phyloP scores from a whole-genome alignment of 805 yeast species.

The Kodamaea leandrae region DNA sequence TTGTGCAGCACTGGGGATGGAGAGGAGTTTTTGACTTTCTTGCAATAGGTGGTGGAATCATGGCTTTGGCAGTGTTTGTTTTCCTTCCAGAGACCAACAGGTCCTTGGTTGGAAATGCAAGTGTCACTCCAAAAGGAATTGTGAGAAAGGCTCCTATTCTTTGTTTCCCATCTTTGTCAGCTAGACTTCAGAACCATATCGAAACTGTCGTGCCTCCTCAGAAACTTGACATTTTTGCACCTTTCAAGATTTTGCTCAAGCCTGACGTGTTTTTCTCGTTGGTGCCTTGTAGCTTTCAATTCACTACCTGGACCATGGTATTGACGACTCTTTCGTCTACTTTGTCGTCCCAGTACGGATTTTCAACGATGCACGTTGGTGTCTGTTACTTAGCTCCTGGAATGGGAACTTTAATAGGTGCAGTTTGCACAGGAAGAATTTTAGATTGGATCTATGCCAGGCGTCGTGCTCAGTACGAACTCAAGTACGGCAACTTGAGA shows the following conservation, averaged over 20 bases:
- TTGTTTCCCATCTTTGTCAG: neutral
- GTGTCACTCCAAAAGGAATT: slow-evolving; percentile 47
- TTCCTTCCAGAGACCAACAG: slow-evolving; percentile 75
- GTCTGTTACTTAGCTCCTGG: slow-evolving; percentile 76
- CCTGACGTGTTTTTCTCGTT: slow-evolving; percentile 48
- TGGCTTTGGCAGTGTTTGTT: slow-evolving; percentile 30
- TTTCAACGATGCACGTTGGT: slow-evolving; percentile 59
- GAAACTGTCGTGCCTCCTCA: slow-evolving; percentile 4
- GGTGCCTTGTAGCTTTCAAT: slow-evolving; percentile 59
- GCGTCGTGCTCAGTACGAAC: slow-evolving; percentile 20
- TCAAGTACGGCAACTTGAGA: slow-evolving; percentile 23
- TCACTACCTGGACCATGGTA: slow-evolving; percentile 67
- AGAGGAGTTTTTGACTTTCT: slow-evolving; percentile 76
- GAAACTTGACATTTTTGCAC: slow-evolving; percentile 15
- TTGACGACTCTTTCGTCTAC: slow-evolving; percentile 63
- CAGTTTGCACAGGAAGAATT: slow-evolving; percentile 55
- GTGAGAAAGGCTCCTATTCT: slow-evolving; percentile 49
- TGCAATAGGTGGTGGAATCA: slow-evolving; percentile 58
- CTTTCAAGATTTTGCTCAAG: slow-evolving; percentile 43
- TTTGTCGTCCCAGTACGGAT: slow-evolving; percentile 48
- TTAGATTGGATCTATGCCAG: slow-evolving; percentile 51
- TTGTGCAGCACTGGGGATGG: slow-evolving; percentile 47
- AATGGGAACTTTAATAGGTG: slow-evolving; percentile 58
- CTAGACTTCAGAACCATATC: slow-evolving; percentile 1
- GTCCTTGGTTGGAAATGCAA: slow-evolving; percentile 70